Evolutionary conservation across 2,329 filamentous ascomycete genomes (phyloP).

Genomic region (Xylariaceae sp.): DNA sequence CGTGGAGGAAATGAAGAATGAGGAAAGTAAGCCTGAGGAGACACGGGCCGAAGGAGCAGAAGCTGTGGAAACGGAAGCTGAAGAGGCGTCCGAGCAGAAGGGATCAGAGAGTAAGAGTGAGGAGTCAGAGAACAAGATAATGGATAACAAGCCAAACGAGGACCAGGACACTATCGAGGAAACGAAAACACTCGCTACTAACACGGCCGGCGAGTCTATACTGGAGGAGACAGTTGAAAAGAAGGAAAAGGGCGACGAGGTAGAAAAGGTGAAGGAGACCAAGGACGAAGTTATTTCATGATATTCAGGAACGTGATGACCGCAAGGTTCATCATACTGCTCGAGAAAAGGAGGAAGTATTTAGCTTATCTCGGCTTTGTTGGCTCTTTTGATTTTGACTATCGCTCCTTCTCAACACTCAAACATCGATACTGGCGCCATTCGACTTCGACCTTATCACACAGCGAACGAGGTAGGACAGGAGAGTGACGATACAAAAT

Average conservation of each 20-base stretch:
- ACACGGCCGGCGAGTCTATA: constrained; percentile 43
- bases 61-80: constrained; percentile 8
- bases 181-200: constrained; percentile 41
- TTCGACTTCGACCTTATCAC: neutral
- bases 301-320: constrained; percentile 9
- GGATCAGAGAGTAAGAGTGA: constrained; percentile 2
- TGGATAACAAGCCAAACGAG: constrained; percentile 20
- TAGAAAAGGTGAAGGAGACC: constrained; percentile 35
- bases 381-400: constrained; percentile 1
- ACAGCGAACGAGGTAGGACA: no score
- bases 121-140: constrained; percentile 16
- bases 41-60: constrained; percentile 13
- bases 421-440: neutral
- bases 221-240: constrained; percentile 41
- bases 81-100: constrained; percentile 17
- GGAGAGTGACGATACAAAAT: neutral
- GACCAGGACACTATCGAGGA: constrained; percentile 33
- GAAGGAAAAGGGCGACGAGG: constrained; percentile 39
- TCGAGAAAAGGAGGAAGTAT: neutral
- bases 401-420: constrained; percentile 4
- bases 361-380: neutral
- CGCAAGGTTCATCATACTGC: neutral
- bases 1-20: constrained; percentile 2
- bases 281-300: constrained; percentile 40
- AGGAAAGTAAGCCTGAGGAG: constrained; percentile 10